Evolutionary conservation across 1,139 yeast genomes (phyloP).

Genomic region (Protomyces inouyei): DNA sequence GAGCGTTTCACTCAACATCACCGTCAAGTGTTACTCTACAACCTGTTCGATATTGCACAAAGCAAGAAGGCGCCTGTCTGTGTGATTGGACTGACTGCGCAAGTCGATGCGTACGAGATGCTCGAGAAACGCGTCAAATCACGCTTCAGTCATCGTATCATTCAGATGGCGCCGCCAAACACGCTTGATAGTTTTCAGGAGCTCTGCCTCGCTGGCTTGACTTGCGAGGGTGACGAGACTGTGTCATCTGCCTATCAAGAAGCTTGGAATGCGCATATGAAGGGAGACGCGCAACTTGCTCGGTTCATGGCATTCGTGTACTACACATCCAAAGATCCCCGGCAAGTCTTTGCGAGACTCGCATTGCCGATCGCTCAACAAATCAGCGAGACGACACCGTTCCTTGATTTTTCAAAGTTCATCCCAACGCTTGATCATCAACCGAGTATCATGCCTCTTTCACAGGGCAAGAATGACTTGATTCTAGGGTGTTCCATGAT

Average conservation of each 20-base stretch:
- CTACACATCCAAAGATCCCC: constrained; percentile 30
- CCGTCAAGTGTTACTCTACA: constrained; percentile 79
- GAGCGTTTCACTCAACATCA: constrained; percentile 68
- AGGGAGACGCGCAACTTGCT: constrained; percentile 31
- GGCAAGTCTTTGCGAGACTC: constrained; percentile 26
- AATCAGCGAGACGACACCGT: constrained; percentile 2
- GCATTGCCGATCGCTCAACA: constrained; percentile 3
- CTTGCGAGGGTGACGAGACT: background rate
- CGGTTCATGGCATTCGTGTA: constrained; percentile 27
- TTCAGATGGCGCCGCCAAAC: constrained; percentile 53
- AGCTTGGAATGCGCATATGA: constrained; percentile 53
- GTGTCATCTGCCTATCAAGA: constrained; percentile 37
- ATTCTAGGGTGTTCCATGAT: constrained; percentile 30
- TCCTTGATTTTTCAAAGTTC: constrained; percentile 3
- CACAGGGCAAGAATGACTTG: constrained; percentile 13
- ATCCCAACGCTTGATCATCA: background rate
- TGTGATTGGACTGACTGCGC: constrained; percentile 73
- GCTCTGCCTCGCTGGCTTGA: constrained; percentile 34
- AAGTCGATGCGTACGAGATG: constrained; percentile 65
- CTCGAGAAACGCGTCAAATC: constrained; percentile 88
- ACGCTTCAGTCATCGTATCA: constrained; percentile 75
- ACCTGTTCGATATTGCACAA: constrained; percentile 77
- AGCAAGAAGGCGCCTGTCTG: constrained; percentile 67
- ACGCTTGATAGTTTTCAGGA: constrained; percentile 40
- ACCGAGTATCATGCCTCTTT: background rate